Conservation (phyloP, 2,329 filamentous ascomycete species). For the Aspergillus caelatus region DNA sequence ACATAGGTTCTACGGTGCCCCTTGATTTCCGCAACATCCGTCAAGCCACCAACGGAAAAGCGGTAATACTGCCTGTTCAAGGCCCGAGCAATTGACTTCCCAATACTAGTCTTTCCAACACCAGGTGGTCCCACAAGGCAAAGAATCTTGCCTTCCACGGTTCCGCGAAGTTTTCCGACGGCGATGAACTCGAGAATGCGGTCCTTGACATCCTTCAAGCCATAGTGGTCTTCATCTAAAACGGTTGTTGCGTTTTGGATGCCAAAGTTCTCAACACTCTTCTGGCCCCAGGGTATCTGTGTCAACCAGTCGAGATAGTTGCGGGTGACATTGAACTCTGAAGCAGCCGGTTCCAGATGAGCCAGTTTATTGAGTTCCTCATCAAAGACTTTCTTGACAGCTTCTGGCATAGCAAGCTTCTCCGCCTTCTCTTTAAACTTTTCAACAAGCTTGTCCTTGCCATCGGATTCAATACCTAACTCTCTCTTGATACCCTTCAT, state of each 20-base stretch:
- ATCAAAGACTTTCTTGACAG: conserved; percentile 95
- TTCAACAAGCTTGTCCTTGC: conserved; percentile 96
- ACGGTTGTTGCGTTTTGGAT: conserved; percentile 90
- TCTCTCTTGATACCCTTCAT: conserved; percentile 98
- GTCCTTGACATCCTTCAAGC: conserved; percentile 96
- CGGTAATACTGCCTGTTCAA: conserved; percentile 96
- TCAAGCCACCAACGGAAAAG: conserved; percentile 95
- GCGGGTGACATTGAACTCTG: conserved; percentile 96
- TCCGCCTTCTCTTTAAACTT: conserved; percentile 94
- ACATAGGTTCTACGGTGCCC: conserved; percentile 96
- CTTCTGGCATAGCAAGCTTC: conserved; percentile 95
- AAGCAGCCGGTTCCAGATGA: conserved; percentile 91
- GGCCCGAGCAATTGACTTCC: conserved; percentile 94
- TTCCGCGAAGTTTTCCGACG: conserved; percentile 93
- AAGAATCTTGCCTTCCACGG: conserved; percentile 96
- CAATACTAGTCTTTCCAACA: conserved; percentile 98
- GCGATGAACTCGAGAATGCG: conserved; percentile 98
- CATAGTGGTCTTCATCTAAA: conserved; percentile 94
- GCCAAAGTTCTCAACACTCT: conserved; percentile 94
- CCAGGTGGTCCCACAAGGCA: conserved; percentile 97
- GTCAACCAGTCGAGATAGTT: conserved; percentile 99
- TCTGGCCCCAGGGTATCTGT: conserved; percentile 95
- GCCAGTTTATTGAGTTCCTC: conserved; percentile 97
- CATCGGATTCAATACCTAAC: conserved; percentile 93
- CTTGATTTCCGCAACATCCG: conserved; percentile 98